These are phyloP conservation scores for Syncephalastrum racemosum DNA, from an alignment of 371 early-diverging fungal species.

Conservation along the genomic window DNA sequence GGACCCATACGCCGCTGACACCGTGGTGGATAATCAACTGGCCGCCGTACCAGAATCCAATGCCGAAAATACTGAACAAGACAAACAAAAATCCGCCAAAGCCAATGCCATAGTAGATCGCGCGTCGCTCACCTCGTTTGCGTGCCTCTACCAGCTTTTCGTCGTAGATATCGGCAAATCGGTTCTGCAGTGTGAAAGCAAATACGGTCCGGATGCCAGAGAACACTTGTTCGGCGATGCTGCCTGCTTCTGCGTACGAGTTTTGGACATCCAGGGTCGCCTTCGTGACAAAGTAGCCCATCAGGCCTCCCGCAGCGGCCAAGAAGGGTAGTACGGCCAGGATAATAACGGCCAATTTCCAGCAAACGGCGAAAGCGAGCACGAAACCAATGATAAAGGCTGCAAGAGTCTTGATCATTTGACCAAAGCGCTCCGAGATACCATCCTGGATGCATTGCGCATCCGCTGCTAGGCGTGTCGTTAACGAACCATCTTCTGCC, in stretches of 20 bases:
- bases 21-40: conserved; percentile 39
- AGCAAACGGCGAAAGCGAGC: conserved; percentile 76
- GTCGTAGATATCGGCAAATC: conserved; percentile 54
- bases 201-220: conserved; percentile 75
- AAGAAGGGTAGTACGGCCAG: conserved; percentile 58
- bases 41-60: conserved; percentile 68
- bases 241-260: conserved; percentile 61
- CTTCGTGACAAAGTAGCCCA: conserved; percentile 59
- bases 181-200: conserved; percentile 68
- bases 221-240: conserved; percentile 75
- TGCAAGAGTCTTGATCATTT: conserved; percentile 59
- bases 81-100: conserved; percentile 52
- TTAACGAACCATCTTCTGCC: conserved; percentile 58
- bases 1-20: conserved; percentile 38
- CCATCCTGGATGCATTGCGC: conserved; percentile 79
- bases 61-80: conserved; percentile 54
- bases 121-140: conserved; percentile 33
- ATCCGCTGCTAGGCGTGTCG: conserved; percentile 72
- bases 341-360: conserved; percentile 81
- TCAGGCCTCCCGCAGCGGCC: conserved; percentile 35
- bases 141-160: conserved; percentile 41
- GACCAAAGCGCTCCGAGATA: conserved; percentile 78
- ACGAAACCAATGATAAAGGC: conserved; percentile 78
- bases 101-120: conserved; percentile 41
- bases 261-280: conserved; percentile 38